Percentiles rank a stretch among this genome's conserved stretches.
These are phyloP conservation scores for Neofusicoccum umdonicola DNA, from an alignment of 2,329 filamentous ascomycete species.

Conservation along the genomic window DNA sequence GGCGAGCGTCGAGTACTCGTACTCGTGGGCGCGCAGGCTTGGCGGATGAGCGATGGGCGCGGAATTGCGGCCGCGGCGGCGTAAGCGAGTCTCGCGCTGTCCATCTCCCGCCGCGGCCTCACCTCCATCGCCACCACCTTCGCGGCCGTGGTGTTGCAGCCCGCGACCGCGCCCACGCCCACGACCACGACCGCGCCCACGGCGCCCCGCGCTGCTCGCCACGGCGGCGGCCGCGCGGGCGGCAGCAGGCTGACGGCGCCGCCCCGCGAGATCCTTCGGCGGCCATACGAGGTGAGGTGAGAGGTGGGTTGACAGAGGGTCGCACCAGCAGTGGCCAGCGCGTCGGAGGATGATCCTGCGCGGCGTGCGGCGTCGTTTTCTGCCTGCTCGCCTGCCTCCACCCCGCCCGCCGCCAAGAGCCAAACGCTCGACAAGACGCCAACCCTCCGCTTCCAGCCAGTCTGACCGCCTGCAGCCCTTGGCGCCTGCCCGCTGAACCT, in stretches of 20 bases:
- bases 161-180: background rate
- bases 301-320: background rate
- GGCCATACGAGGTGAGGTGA: background rate
- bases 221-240: too few relatives aligned
- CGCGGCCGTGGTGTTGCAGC: background rate
- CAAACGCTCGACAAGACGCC: background rate
- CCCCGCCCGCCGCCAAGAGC: slow-evolving; percentile 2
- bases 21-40: background rate
- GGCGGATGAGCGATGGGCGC: background rate
- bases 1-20: background rate
- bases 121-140: background rate
- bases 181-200: background rate
- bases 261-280: background rate
- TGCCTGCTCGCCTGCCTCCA: background rate
- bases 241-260: background rate
- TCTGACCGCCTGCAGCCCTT: background rate
- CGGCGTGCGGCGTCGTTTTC: background rate
- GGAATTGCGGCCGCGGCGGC: background rate
- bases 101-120: background rate
- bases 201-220: too few relatives aligned
- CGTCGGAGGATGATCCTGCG: background rate
- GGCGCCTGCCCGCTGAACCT: background rate
- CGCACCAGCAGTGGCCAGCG: background rate
- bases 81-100: background rate
- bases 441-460: background rate